Conservation (phyloP, 2,329 filamentous ascomycete species). For the Fusarium veterinarium region DNA sequence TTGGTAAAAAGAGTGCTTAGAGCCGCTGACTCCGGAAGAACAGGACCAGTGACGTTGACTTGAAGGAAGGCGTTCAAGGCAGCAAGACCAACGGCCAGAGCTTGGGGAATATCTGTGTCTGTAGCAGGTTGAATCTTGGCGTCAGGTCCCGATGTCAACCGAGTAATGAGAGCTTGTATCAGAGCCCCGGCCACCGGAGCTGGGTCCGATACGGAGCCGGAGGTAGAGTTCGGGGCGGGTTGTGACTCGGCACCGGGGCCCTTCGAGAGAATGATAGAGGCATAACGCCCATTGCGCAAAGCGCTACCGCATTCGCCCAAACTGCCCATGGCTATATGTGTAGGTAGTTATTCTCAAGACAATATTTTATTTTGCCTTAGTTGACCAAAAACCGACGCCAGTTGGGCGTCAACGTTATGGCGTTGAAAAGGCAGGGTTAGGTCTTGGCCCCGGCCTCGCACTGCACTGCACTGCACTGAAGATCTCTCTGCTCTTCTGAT, state of each 20-base stretch:
- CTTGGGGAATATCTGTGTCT: conserved; percentile 18
- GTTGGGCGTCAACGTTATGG: conserved; percentile 28
- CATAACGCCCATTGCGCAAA: conserved; percentile 41
- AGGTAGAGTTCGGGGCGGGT: conserved; percentile 29
- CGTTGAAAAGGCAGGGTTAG: conserved; percentile 33
- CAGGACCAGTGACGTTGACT: conserved; percentile 87
- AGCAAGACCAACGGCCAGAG: conserved; percentile 49
- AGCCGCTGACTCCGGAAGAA: conserved; percentile 59
- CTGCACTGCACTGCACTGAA: conserved; percentile 1
- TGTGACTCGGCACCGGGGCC: conserved; percentile 15
- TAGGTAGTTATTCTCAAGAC: background rate
- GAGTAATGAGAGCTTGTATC: conserved; percentile 35
- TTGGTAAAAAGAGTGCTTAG: conserved; percentile 56
- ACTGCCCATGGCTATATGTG: conserved; percentile 6
- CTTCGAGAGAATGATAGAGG: conserved; percentile 39
- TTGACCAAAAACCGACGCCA: background rate
- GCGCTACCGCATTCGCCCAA: conserved; percentile 29
- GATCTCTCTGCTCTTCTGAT: background rate
- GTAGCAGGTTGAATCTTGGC: background rate
- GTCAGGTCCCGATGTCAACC: conserved; percentile 19
- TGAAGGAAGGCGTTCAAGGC: conserved; percentile 82
- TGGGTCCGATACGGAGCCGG: conserved; percentile 36
- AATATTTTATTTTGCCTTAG: background rate
- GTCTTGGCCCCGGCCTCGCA: conserved; percentile 30
- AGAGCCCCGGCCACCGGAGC: conserved; percentile 37